Evolutionary conservation across 2,329 filamentous ascomycete species (phyloP), one percentile per base, ranked within the genome.

Genomic region (Stagonosporopsis tanaceti): DNA sequence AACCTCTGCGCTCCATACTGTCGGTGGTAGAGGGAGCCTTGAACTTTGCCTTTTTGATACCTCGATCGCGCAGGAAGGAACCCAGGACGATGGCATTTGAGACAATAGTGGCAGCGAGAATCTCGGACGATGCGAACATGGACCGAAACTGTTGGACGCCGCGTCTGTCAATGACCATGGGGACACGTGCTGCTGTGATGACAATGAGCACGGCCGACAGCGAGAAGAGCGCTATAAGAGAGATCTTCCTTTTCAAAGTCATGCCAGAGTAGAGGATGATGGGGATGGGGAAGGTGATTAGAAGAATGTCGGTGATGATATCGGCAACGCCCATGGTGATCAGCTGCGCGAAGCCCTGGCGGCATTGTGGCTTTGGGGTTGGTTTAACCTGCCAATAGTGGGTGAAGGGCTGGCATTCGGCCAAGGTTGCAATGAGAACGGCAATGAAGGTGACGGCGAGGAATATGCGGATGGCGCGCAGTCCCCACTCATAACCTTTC

Each of bases 61-160:
- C 95, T 50, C 92, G 86, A 73, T 98, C 94, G 14, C 94, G 87
- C 27, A 98, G 87, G 70, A 98, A 98, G 0, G 93, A 96, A 12
- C 94, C 94, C 2, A 99, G 85, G 1, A 97, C 91, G 20, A 99
- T 83, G 3, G 90, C 89, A 73, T 98, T 99, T 12, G 94, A 91
- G 0, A 96, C 90, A 0, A 88, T 87, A 0, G 93, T 91, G 5
- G 95, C 93, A 47, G 94, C 93, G 1, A 98, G 83, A 7, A 98
- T 89, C 72, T 99, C 95, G 17, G 96, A 83, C 0, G 93, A 97
- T 4, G 95, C 95, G 63, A 96, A 83, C 1, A 98, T 85, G 0
- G 94, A 96, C 41, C 95, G 90, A 65, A 90, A 92, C 70, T 95
- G 92, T 74, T 98, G 95, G 27, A 85, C 82, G 2, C 93, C 92